Percentiles rank a stretch among this genome's conserved stretches.
Conservation (phyloP, 2,329 filamentous ascomycete genomes). For the Clonostachys sp. region DNA sequence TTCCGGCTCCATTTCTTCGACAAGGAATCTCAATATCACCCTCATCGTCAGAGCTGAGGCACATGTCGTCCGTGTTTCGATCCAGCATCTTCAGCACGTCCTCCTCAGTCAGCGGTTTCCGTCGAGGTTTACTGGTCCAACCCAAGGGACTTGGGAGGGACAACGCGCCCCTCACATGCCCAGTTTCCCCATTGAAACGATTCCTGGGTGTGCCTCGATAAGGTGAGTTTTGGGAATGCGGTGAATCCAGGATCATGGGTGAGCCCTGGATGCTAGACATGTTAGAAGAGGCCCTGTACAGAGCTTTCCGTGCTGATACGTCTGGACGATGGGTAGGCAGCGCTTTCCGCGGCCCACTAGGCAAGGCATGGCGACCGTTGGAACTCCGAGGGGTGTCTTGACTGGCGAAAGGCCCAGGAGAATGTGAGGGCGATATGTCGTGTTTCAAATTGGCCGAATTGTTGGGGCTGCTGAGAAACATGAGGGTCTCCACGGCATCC, state of each 20-base stretch:
- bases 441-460: constrained; percentile 63
- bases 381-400: constrained; percentile 8
- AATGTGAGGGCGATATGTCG: constrained; percentile 38
- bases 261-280: constrained; percentile 25
- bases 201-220: neutral
- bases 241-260: constrained; percentile 42
- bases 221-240: constrained; percentile 10
- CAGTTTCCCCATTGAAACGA: constrained; percentile 1
- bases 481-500: constrained; percentile 73
- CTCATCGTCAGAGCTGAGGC: constrained; percentile 53
- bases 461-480: constrained; percentile 78
- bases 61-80: constrained; percentile 39
- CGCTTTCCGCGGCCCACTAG: constrained; percentile 45
- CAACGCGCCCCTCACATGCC: constrained; percentile 30
- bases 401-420: constrained; percentile 17
- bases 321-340: constrained; percentile 43
- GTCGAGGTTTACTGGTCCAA: constrained; percentile 16
- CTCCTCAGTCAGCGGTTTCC: constrained; percentile 36
- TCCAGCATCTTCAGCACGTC: constrained; percentile 58
- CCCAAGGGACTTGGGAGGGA: constrained; percentile 46
- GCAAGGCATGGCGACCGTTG: constrained; percentile 29
- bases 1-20: constrained; percentile 12
- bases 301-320: constrained; percentile 35
- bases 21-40: constrained; percentile 45
- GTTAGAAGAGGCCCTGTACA: constrained; percentile 40